A percentile compares a stretch with the other conserved stretches of the same genome.
phyloP scores from a whole-genome alignment of 164 flowering plant genomes.

The Akebia trifoliata region DNA sequence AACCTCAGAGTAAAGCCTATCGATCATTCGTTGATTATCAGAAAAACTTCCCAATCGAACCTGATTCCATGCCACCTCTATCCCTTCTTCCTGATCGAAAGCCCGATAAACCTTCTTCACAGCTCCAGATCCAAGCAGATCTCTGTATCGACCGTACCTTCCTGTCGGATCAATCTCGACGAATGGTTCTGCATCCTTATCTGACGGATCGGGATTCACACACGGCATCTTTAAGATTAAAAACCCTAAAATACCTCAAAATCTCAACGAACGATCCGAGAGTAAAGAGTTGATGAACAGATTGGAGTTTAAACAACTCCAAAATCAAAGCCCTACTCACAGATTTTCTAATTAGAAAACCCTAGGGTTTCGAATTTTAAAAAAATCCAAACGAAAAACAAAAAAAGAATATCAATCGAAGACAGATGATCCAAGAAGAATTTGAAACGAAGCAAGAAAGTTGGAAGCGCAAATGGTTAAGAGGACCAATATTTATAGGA shows the following conservation, averaged over 20 bases:
- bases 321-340: too few relatives aligned
- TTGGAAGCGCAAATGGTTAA: too few relatives aligned
- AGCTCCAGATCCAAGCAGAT: conserved; percentile 50
- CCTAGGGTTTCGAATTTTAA: too few relatives aligned
- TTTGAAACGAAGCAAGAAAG: too few relatives aligned
- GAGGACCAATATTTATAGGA: too few relatives aligned
- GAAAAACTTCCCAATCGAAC: conserved; percentile 37
- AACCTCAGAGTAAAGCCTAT: conserved; percentile 45
- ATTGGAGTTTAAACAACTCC: too few relatives aligned
- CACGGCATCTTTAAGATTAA: conserved; percentile 9
- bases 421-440: too few relatives aligned
- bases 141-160: conserved; percentile 54
- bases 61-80: conserved; percentile 76
- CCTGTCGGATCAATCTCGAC: conserved; percentile 57
- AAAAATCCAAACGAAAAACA: too few relatives aligned
- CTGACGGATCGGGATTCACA: conserved; percentile 11
- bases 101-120: conserved; percentile 65
- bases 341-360: too few relatives aligned
- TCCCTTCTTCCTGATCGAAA: conserved; percentile 69
- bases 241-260: not conserved
- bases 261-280: not conserved
- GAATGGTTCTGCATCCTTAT: conserved; percentile 45
- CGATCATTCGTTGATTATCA: conserved; percentile 29
- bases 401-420: too few relatives aligned
- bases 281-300: too few relatives aligned